phyloP scores from a whole-genome alignment of 495 filamentous ascomycete species.

The Penicillium subrubescens region DNA sequence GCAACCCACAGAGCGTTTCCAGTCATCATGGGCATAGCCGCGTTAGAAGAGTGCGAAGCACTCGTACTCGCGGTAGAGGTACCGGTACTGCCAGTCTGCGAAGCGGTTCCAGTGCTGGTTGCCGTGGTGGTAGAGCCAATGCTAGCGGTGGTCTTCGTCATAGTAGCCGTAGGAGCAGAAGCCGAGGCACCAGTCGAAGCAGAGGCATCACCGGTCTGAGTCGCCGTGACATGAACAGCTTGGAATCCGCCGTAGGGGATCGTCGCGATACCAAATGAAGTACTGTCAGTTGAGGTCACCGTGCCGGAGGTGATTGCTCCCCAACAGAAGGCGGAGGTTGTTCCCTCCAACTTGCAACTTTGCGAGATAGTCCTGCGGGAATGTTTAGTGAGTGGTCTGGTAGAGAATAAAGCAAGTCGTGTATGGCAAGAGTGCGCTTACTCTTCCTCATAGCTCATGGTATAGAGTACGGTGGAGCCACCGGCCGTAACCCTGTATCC shows the following conservation, averaged over 20 bases:
- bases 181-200: constrained; percentile 16
- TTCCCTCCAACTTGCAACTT: background rate
- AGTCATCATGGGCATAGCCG: constrained; percentile 21
- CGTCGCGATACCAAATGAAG: background rate
- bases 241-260: constrained; percentile 10
- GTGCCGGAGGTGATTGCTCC: background rate
- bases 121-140: constrained; percentile 3
- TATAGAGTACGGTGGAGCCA: background rate
- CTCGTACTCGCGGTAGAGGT: constrained; percentile 8
- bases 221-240: constrained; percentile 17
- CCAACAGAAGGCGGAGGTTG: background rate
- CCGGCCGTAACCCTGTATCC: constrained; percentile 8
- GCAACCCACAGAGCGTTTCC: constrained; percentile 20
- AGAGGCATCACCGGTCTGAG: constrained; percentile 10
- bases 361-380: background rate
- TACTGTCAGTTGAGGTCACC: background rate
- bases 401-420: background rate
- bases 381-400: background rate
- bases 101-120: background rate
- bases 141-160: constrained; percentile 4
- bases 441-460: background rate
- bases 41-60: constrained; percentile 9
- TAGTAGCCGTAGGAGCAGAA: constrained; percentile 12
- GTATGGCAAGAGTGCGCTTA: background rate
- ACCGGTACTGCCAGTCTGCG: background rate